Evolutionary conservation across 2,329 filamentous ascomycete species (phyloP).

Genomic region (Metarhizium rileyi): DNA sequence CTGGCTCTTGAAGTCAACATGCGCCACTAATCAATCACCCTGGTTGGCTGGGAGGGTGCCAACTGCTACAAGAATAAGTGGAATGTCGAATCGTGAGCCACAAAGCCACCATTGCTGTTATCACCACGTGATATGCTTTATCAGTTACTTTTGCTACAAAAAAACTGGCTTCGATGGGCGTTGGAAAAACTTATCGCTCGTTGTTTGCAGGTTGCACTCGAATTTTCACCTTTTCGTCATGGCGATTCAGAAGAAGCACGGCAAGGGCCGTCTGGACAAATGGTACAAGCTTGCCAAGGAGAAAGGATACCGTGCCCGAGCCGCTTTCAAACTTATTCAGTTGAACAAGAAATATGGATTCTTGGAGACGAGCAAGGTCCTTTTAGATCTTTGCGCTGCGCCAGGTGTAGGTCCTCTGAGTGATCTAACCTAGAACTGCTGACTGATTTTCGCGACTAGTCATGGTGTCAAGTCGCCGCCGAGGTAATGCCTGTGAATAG

Average conservation of each 20-base stretch:
- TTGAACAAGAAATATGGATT: constrained; percentile 99
- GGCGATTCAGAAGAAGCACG: constrained; percentile 98
- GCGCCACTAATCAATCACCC: background rate
- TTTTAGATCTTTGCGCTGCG: constrained; percentile 94
- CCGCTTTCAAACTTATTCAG: constrained; percentile 96
- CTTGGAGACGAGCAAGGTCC: constrained; percentile 89
- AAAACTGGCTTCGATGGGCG: constrained; percentile 22
- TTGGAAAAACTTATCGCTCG: background rate
- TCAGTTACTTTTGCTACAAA: constrained; percentile 19
- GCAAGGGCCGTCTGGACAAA: constrained; percentile 96
- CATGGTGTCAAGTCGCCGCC: constrained; percentile 93
- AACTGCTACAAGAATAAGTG: no score
- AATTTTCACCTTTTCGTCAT: constrained; percentile 36
- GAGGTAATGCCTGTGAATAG: constrained; percentile 88
- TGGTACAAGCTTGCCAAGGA: constrained; percentile 99
- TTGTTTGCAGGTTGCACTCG: no score
- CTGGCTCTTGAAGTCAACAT: background rate
- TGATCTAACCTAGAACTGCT: background rate
- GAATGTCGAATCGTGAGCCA: background rate
- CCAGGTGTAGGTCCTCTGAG: constrained; percentile 58
- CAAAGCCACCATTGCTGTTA: background rate
- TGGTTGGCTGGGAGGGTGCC: no score
- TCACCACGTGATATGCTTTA: constrained; percentile 14
- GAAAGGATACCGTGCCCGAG: constrained; percentile 91
- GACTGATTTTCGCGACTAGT: constrained; percentile 34